phyloP scores from a whole-genome alignment of 1,284 basidiomycete species.

The Inonotus obliquus region DNA sequence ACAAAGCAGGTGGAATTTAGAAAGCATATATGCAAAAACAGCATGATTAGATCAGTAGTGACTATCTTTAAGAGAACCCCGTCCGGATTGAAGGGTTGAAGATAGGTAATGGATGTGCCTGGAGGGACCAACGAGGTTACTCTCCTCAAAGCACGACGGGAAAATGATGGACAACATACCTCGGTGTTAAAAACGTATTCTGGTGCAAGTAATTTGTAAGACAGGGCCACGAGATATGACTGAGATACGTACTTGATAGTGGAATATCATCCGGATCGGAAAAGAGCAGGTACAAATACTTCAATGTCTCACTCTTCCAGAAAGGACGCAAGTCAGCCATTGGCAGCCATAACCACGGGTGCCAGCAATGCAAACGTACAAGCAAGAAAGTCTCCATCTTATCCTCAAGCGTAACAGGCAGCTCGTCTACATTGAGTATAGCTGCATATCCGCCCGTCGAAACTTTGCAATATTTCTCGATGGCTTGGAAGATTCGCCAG shows the following conservation, averaged over 20 bases:
- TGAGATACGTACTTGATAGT: slow-evolving; percentile 56
- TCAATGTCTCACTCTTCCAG: slow-evolving; percentile 81
- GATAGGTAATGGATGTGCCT: slow-evolving; percentile 69
- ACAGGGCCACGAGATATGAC: not conserved
- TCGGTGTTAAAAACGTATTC: slow-evolving; percentile 96
- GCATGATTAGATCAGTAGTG: too few species aligned
- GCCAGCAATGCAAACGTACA: slow-evolving; percentile 38
- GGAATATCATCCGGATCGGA: slow-evolving; percentile 70
- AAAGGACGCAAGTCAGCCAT: slow-evolving; percentile 6
- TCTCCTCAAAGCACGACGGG: slow-evolving; percentile 1
- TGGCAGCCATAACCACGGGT: not conserved
- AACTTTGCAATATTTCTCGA: slow-evolving; percentile 78
- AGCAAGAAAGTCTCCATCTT: slow-evolving; percentile 96
- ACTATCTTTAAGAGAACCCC: slow-evolving; percentile 38
- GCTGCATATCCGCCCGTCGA: slow-evolving; percentile 79
- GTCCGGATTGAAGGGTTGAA: slow-evolving; percentile 51
- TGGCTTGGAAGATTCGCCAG: slow-evolving; percentile 90
- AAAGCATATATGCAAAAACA: too few species aligned
- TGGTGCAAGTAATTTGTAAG: slow-evolving; percentile 26
- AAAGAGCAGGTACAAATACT: slow-evolving; percentile 92
- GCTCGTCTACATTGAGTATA: slow-evolving; percentile 78
- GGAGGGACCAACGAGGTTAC: not conserved
- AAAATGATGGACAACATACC: slow-evolving; percentile 36
- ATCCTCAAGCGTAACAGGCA: slow-evolving; percentile 68
- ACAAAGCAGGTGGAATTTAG: too few species aligned